Percentiles rank a stretch among this genome's conserved stretches.
These are phyloP conservation scores for Hypomontagnella submonticulosa DNA, from an alignment of 495 filamentous ascomycete species.

Conservation along the genomic window DNA sequence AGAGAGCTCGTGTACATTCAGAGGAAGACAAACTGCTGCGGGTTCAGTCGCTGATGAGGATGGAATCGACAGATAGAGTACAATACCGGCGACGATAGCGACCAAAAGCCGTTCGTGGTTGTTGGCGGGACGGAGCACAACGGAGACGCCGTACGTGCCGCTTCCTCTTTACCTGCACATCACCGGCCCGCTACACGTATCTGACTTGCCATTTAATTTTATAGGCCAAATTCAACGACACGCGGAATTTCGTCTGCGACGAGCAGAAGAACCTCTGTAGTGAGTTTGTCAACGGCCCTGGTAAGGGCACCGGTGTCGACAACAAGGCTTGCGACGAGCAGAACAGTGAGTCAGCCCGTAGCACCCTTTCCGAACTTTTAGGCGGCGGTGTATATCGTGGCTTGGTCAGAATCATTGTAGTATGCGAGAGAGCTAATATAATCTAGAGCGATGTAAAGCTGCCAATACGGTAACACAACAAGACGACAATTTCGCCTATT, in stretches of 20 bases:
- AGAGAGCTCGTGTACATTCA: not conserved
- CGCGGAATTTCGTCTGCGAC: constrained; percentile 53
- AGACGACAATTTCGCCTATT: constrained; percentile 33
- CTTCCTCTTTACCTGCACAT: not conserved
- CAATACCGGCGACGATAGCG: constrained; percentile 15
- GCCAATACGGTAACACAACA: constrained; percentile 28
- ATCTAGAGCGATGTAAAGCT: constrained; percentile 16
- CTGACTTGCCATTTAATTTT: not conserved
- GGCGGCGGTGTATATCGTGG: not conserved
- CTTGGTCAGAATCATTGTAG: too few relatives aligned
- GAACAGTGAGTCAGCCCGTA: constrained; percentile 50
- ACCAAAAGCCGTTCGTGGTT: constrained; percentile 56
- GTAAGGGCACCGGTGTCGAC: constrained; percentile 33
- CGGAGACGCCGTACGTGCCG: constrained; percentile 56
- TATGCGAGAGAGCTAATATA: constrained; percentile 3
- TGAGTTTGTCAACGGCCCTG: constrained; percentile 46
- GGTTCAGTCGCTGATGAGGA: not conserved
- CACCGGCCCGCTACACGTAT: not conserved
- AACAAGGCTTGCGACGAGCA: constrained; percentile 54
- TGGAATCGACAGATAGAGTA: constrained; percentile 12
- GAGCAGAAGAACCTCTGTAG: constrained; percentile 57
- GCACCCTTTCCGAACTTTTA: too few relatives aligned
- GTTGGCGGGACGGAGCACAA: constrained; percentile 29
- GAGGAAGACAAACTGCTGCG: not conserved
- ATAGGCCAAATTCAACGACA: constrained; percentile 55